Conservation (phyloP, 2,329 filamentous ascomycete genomes). For the Phaeosphaeria sp. region DNA sequence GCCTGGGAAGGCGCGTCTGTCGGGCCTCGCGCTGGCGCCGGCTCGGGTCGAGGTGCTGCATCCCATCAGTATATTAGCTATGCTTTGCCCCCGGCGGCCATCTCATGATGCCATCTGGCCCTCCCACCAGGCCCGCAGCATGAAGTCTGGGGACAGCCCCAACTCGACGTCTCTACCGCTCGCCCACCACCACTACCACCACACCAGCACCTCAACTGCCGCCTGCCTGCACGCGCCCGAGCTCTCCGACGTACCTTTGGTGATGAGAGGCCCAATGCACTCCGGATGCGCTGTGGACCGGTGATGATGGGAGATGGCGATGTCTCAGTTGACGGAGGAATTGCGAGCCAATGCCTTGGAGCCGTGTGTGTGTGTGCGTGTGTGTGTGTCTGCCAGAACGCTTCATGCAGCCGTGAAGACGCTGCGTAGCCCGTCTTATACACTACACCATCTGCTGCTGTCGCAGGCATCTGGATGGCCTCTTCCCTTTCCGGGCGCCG, state of each 20-base stretch:
- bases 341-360: constrained; percentile 34
- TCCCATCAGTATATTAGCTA: constrained; percentile 36
- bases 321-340: constrained; percentile 34
- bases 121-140: constrained; percentile 1
- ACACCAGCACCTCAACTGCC: neutral
- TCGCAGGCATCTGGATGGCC: constrained; percentile 24
- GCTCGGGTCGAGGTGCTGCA: neutral
- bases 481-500: constrained; percentile 40
- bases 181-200: neutral
- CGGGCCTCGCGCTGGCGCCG: constrained; percentile 1
- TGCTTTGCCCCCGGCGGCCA: constrained; percentile 13
- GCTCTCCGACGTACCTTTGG: constrained; percentile 23
- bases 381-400: too few species aligned
- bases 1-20: neutral
- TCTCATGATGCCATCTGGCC: neutral
- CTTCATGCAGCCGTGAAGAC: constrained; percentile 37
- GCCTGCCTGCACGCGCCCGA: constrained; percentile 14
- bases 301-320: constrained; percentile 16
- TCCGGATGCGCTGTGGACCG: constrained; percentile 26
- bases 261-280: constrained; percentile 7
- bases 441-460: constrained; percentile 16
- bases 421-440: constrained; percentile 45
- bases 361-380: too few species aligned
- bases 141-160: constrained; percentile 5
- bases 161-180: neutral